Evolutionary conservation across 164 flowering plant genomes (phyloP), one percentile per base, ranked within the genome.

Genomic region (Akebia trifoliata): DNA sequence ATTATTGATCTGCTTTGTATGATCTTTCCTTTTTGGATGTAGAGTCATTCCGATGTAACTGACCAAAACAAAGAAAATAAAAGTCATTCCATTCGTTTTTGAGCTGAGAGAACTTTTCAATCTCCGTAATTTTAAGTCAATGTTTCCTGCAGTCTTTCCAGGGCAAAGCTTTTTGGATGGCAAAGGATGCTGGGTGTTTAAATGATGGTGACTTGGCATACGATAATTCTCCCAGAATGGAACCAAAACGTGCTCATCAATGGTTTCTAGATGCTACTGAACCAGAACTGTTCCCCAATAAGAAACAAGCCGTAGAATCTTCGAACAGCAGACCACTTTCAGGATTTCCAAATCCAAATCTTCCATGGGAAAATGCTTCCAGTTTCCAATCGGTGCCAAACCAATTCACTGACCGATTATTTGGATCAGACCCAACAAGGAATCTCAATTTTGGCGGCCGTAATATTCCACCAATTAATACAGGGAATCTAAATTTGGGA

Each of bases 201-300:
- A 51, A 60, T 50, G 74, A 69, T 60, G 74, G 69, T 4, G 70
- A 71, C 24, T 38, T 64, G 38, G 32, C 56, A n/a, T 51, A 31
- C 18, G 55, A 51, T 22, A 44, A 62, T 18, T 59, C 71, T 35
- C 60, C 70, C 4, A 70, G 64, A 71, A 49, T 62, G 11, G 78
- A 73, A 40, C 62, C 67, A 18, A 78, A 78, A 63, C 82, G 79
- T 35, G 17, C 58, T 51, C 68, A 69, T 48, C 76, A 71, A 22
- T 85, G 86, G 84, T 69, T 73, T 54, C 20, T 66, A 12, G 81
- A 80, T 75, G 50, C 59, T 44, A 63, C 65, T 48, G 84, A 77
- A 29, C 40, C 74, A 35, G 78, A 70, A 35, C 46, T 62, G 6
- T 63, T 72, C 25, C 62, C 69, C 17, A 74, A 57, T 62, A 76